Evolutionary conservation across 2,329 filamentous ascomycete genomes (phyloP).

Genomic region (Colletotrichum karsti): DNA sequence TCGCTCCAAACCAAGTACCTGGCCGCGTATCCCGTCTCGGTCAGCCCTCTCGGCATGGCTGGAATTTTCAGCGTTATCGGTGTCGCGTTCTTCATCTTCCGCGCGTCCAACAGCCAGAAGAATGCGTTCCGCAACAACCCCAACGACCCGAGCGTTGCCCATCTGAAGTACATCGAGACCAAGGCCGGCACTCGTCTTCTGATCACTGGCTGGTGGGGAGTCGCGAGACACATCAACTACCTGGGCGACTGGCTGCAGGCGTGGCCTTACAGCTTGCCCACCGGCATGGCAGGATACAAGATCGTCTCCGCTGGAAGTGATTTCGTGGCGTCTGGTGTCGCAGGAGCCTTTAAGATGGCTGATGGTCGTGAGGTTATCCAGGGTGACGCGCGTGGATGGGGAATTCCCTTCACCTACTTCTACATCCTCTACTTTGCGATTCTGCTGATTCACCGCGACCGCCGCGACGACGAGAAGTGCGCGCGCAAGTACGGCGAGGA

Average conservation of each 20-base stretch:
- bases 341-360: conserved; percentile 63
- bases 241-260: conserved; percentile 94
- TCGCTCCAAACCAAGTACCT: conserved; percentile 86
- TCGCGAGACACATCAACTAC: conserved; percentile 94
- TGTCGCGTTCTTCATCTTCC: conserved; percentile 90
- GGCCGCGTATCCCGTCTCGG: conserved; percentile 80
- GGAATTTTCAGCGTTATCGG: conserved; percentile 73
- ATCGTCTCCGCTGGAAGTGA: conserved; percentile 66
- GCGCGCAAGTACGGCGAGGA: conserved; percentile 89
- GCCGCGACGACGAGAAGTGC: conserved; percentile 92
- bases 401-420: conserved; percentile 91
- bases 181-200: conserved; percentile 82
- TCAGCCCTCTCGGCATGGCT: conserved; percentile 73
- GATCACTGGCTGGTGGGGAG: conserved; percentile 92
- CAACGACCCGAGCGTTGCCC: conserved; percentile 77
- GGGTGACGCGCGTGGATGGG: conserved; percentile 81
- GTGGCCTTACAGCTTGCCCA: conserved; percentile 90
- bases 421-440: conserved; percentile 93
- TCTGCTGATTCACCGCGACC: conserved; percentile 85
- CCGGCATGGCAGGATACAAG: conserved; percentile 83
- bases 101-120: conserved; percentile 93
- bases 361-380: conserved; percentile 74
- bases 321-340: conserved; percentile 53
- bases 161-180: conserved; percentile 89
- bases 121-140: conserved; percentile 92